A percentile compares a stretch with the other conserved stretches of the same genome.
These are phyloP conservation scores for Inonotus obliquus DNA, from an alignment of 1,284 basidiomycete genomes.

Conservation along the genomic window DNA sequence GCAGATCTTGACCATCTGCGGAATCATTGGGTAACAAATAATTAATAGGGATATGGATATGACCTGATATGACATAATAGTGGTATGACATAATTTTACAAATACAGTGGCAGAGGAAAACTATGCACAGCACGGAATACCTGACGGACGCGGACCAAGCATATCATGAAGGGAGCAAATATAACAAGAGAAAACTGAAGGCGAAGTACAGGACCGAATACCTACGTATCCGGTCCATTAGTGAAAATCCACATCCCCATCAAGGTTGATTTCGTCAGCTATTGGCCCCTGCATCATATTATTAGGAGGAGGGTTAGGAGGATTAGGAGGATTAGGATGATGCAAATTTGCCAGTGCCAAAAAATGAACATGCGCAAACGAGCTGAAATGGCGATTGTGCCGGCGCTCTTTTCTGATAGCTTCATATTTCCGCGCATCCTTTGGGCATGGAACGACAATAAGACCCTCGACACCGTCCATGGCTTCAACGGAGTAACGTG, in stretches of 20 bases:
- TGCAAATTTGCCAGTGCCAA: neutral
- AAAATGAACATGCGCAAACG: neutral
- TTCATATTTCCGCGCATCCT: slow-evolving; percentile 3
- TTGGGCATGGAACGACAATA: slow-evolving; percentile 7
- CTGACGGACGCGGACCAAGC: too few relatives aligned
- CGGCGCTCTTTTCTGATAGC: neutral
- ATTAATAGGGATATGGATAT: too few relatives aligned
- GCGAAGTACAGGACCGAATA: neutral
- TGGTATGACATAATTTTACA: too few relatives aligned
- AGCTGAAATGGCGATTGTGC: neutral
- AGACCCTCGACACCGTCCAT: slow-evolving; percentile 15
- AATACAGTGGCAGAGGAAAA: too few relatives aligned
- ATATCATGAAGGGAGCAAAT: neutral
- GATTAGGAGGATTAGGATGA: neutral
- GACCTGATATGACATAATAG: too few relatives aligned
- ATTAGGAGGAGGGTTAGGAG: neutral
- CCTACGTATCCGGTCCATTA: neutral
- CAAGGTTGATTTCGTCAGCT: neutral
- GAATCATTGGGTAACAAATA: too few relatives aligned
- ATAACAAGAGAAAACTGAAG: neutral
- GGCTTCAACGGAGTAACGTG: slow-evolving; percentile 10
- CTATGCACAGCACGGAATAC: too few relatives aligned
- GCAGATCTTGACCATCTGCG: too few relatives aligned
- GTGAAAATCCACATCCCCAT: neutral
- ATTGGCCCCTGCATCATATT: neutral